Base-by-base conservation (phyloP, 768 basidiomycete genomes). In the Lactarius sp. region DNA sequence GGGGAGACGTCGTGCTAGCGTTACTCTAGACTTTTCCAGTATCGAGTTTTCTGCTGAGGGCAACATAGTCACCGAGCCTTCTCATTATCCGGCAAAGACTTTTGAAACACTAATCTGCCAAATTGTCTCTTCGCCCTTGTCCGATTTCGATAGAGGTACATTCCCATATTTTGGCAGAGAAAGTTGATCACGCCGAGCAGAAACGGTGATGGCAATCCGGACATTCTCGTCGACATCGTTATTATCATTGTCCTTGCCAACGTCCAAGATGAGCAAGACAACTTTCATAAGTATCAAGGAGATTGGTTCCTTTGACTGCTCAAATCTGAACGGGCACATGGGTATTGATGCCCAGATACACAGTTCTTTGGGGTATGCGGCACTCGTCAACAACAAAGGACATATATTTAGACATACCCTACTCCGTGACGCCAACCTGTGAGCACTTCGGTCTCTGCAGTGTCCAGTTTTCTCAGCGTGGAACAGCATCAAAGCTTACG, bases 41-140 rank as follows among this genome's bases (percentile, higher is more conserved):
- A 74, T 81, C 13, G 58, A 67, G n/a, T 72, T 67, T 39, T 65
- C 73, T 46, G 70, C 68, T 50, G 69, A 66, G 31, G 67, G 71
- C 10, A 65, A 50, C 8, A 65, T 76, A 18, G 52, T 69, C 31
- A 79, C 81, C 51, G 78, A 71, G 47, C 80, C 85, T 2, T 72
- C 71, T 47, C 76, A 76, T 2, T 73, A 66, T 5, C 76, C 84
- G 5, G 70, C 77, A 6, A 74, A 75, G 63, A 73, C 74, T 2
- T 90, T 89, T 64, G 73, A 80, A 20, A 89, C 88, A 2, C 88
- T 90, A 14, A 88, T 92, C 57, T 77, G 79, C 57, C 90, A 92
- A 68, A 75, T 91, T 52, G 72, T 74, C 16, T 59, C 66, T 16
- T 69, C 62, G 27, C 37, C 52, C 1, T 18, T 36, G 31, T 56